Percentiles rank a stretch among this genome's conserved stretches.
phyloP scores from a whole-genome alignment of 768 basidiomycete genomes.

The Vararia minispora region DNA sequence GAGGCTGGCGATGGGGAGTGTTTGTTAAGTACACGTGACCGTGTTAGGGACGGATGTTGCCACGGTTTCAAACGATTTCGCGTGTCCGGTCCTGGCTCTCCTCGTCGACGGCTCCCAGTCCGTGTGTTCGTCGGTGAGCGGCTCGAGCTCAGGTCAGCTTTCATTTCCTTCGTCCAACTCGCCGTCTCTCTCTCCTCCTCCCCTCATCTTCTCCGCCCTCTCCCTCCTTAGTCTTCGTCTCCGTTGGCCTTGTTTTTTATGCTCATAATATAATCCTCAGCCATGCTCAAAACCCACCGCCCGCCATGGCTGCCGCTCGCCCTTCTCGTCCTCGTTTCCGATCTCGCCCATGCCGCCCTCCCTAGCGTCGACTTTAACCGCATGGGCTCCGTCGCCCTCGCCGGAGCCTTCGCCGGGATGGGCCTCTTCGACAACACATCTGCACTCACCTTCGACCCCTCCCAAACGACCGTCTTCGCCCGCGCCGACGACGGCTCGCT shows the following conservation, averaged over 20 bases:
- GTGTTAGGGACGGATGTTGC: too few relatives aligned
- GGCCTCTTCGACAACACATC: conserved; percentile 53
- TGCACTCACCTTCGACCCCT: conserved; percentile 51
- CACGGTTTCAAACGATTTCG: too few relatives aligned
- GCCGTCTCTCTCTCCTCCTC: too few relatives aligned
- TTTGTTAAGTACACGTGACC: too few relatives aligned
- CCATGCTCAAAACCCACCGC: conserved; percentile 8
- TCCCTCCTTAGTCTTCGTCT: too few relatives aligned
- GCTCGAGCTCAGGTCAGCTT: too few relatives aligned
- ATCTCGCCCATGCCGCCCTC: conserved; percentile 21
- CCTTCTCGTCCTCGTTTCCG: conserved; percentile 19
- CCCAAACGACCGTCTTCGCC: conserved; percentile 60
- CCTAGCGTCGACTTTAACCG: conserved; percentile 54
- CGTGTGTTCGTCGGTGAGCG: too few relatives aligned
- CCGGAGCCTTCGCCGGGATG: conserved; percentile 82
- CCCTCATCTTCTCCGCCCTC: too few relatives aligned
- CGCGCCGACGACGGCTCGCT: conserved; percentile 58
- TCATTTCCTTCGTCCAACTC: too few relatives aligned
- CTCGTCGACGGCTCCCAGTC: too few relatives aligned
- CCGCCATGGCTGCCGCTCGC: conserved; percentile 13
- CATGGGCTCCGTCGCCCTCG: conserved; percentile 87
- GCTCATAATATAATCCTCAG: conserved; percentile 13
- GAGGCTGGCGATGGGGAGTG: too few relatives aligned
- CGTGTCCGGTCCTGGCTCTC: too few relatives aligned
- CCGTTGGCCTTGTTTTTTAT: conserved; percentile 4